phyloP scores from a whole-genome alignment of 208 protist genomes.

The Crithidia expoeki region DNA sequence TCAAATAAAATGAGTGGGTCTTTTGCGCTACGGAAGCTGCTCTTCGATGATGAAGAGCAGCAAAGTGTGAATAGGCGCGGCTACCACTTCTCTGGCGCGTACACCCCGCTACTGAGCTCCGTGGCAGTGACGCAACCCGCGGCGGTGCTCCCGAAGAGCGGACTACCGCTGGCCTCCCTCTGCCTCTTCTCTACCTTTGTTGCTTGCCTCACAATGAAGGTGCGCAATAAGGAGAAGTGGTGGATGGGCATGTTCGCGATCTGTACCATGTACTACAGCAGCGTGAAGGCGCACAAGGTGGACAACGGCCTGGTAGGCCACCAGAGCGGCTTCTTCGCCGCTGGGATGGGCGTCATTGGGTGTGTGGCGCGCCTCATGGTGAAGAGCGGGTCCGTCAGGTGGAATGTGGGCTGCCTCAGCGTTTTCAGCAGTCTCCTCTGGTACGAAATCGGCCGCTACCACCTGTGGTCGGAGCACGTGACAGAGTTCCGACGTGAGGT shows the following conservation, averaged over 20 bases:
- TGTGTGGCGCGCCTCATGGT: constrained; percentile 58
- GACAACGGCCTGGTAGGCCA: constrained; percentile 84
- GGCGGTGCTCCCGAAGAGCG: constrained; percentile 58
- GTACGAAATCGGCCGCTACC: constrained; percentile 87
- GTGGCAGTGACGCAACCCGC: constrained; percentile 54
- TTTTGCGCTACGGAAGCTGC: constrained; percentile 69
- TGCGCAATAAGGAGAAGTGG: constrained; percentile 80
- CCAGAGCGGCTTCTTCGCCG: constrained; percentile 84
- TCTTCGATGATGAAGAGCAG: constrained; percentile 59
- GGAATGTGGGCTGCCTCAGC: constrained; percentile 41
- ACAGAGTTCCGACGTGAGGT: constrained; percentile 67
- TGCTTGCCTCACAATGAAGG: constrained; percentile 80
- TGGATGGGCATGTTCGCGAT: constrained; percentile 86
- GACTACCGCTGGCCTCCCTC: constrained; percentile 43
- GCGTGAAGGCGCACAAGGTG: constrained; percentile 87
- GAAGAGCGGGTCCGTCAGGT: constrained; percentile 36
- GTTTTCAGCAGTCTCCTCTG: constrained; percentile 70
- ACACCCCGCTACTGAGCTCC: constrained; percentile 55
- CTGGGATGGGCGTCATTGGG: constrained; percentile 74
- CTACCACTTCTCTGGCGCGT: constrained; percentile 73
- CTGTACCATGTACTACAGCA: constrained; percentile 76
- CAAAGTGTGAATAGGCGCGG: constrained; percentile 54
- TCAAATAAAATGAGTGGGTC: constrained; percentile 81
- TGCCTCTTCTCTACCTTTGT: constrained; percentile 60
- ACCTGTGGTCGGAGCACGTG: constrained; percentile 78